These are phyloP conservation scores for Fraxinus paxiana DNA, from an alignment of 305 asterid genomes.

Conservation along the genomic window DNA sequence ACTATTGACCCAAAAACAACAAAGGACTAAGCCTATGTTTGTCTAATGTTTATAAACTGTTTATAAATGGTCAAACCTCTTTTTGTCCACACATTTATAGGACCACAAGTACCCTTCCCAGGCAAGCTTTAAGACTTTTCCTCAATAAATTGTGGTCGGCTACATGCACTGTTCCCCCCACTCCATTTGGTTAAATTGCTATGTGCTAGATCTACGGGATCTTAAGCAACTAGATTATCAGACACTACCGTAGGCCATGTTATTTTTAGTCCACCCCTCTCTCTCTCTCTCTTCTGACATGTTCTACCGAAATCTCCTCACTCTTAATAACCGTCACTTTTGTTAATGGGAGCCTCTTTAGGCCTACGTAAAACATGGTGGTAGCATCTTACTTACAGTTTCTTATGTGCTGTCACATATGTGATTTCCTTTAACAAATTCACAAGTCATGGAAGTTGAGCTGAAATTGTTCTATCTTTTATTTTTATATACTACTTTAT, in stretches of 20 bases:
- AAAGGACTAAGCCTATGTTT: neutral
- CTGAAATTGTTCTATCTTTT: constrained; percentile 20
- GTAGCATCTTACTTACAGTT: neutral
- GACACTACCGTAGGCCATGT: neutral
- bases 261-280: neutral
- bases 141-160: neutral
- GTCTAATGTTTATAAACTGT: neutral
- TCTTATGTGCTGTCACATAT: neutral
- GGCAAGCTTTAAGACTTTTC: neutral
- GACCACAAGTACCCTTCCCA: neutral
- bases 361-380: neutral
- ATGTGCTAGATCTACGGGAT: neutral
- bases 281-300: neutral
- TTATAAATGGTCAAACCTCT: neutral
- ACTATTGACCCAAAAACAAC: neutral
- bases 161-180: neutral
- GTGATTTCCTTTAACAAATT: neutral
- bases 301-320: neutral
- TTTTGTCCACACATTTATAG: neutral
- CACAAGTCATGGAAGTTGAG: neutral
- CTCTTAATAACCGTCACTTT: neutral
- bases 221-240: neutral
- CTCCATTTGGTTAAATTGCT: neutral
- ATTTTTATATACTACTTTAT: neutral
- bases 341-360: neutral